A percentile compares a stretch with the other conserved stretches of the same genome.
Conservation (phyloP, 805 yeast genomes). For the Suhomyces canberraensis region DNA sequence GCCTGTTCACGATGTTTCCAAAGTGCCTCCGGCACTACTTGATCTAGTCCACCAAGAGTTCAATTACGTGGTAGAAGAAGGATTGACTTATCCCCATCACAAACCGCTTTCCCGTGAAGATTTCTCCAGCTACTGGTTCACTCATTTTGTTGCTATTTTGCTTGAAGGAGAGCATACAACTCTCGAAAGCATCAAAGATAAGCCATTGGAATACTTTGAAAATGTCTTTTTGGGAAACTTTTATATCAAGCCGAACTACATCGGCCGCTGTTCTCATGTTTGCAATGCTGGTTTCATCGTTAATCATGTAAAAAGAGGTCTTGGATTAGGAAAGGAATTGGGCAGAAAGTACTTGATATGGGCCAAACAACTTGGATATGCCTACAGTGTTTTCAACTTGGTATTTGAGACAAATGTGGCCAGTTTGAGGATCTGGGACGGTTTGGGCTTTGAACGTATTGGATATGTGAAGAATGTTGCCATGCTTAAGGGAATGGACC, state of each 20-base stretch:
- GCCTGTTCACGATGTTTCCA: slow-evolving; percentile 49
- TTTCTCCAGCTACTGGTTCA: slow-evolving; percentile 66
- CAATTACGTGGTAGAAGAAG: slow-evolving; percentile 66
- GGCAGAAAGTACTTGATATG: slow-evolving; percentile 64
- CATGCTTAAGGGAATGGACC: slow-evolving; percentile 57
- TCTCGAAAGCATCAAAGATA: slow-evolving; percentile 28
- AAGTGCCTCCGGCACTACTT: slow-evolving; percentile 51
- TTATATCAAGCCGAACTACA: slow-evolving; percentile 82
- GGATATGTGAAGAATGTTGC: slow-evolving; percentile 79
- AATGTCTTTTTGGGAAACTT: slow-evolving; percentile 63
- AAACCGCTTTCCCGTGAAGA: slow-evolving; percentile 40
- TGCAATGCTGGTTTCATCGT: slow-evolving; percentile 90
- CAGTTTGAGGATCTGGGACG: slow-evolving; percentile 77
- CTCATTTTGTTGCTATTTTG: slow-evolving; percentile 61
- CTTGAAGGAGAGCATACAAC: slow-evolving; percentile 36
- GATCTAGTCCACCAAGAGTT: slow-evolving; percentile 48
- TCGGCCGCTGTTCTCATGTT: slow-evolving; percentile 79
- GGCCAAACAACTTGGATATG: slow-evolving; percentile 79
- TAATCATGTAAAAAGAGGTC: slow-evolving; percentile 54
- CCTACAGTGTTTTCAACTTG: slow-evolving; percentile 80
- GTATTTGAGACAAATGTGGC: slow-evolving; percentile 82
- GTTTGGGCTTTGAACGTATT: slow-evolving; percentile 73
- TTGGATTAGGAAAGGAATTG: slow-evolving; percentile 64
- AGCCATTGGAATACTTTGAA: slow-evolving; percentile 39
- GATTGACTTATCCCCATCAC: slow-evolving; percentile 70